Base-by-base conservation (phyloP, 192 early-diverging fungal species). In the Radiomyces spectabilis region DNA sequence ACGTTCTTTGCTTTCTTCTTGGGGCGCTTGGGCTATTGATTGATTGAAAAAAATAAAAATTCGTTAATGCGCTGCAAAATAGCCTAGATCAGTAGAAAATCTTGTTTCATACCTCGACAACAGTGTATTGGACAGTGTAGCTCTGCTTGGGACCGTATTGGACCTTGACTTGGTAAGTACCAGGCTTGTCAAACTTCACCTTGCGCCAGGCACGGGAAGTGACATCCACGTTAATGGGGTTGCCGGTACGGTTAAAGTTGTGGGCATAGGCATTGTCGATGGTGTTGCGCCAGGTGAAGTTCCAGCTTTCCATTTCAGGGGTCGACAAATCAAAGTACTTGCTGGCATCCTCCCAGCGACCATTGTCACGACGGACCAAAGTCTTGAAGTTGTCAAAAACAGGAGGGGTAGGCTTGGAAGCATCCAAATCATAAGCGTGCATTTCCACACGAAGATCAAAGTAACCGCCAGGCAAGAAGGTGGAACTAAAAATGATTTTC, bases 401-500 rank as follows among this genome's bases (percentile, higher is more conserved):
- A 9, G 51, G 18, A 25, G 72, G 61, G 58, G 68, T 66, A 44
- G 67, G 65, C 57, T 65, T 63, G 22, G 50, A 39, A 39, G 52
- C 51, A 40, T 66, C 63, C 45, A 61, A 53, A 45, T 79, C 74
- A 53, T 61, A 61, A 31, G 71, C 71, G 57, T 84, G 80, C 3
- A 84, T 51, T 57, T 84, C 82, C 39, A 84, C 68, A 33, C 79
- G 68, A 31, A 84, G 68, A 55, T 84, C 82, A 53, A 84, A 84
- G 54, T 64, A 53, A 34, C 77, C 61, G 30, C 74, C 77, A 43
- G 74, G 62, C 38, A 84, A 37, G 57, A 84, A 84, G n/a, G n/a
- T n/a, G n/a, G n/a, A n/a, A n/a, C n/a, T n/a, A n/a, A n/a, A n/a
- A n/a, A n/a, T n/a, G n/a, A n/a, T n/a, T n/a, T n/a, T n/a, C n/a